phyloP scores from a whole-genome alignment of 192 early-diverging fungal species.

The Funneliformis mosseae region DNA sequence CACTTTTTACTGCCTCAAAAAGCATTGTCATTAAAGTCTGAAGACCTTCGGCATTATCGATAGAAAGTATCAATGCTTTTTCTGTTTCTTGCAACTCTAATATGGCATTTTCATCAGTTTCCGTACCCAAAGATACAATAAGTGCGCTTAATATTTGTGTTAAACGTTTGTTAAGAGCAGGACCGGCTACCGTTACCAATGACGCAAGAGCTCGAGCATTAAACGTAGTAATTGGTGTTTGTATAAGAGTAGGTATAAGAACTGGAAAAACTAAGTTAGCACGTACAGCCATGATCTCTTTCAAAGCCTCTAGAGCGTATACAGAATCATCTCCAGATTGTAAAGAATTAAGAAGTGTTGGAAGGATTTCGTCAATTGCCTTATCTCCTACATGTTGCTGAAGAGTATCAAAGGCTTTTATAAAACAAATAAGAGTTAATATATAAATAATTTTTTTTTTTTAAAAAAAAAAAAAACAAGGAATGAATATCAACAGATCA shows the following conservation, averaged over 20 bases:
- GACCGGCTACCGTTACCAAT: constrained; percentile 88
- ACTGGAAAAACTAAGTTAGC: constrained; percentile 98
- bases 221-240: constrained; percentile 85
- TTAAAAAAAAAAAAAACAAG: neutral
- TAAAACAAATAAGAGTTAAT: constrained; percentile 5
- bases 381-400: constrained; percentile 90
- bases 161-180: constrained; percentile 81
- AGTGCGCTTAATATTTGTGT: constrained; percentile 79
- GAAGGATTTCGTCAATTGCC: constrained; percentile 92
- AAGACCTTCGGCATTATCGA: constrained; percentile 84
- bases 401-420: constrained; percentile 86
- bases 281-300: constrained; percentile 97
- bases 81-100: constrained; percentile 76
- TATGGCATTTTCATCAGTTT: constrained; percentile 63
- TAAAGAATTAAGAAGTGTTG: constrained; percentile 83
- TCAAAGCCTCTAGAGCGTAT: constrained; percentile 91
- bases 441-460: too few relatives aligned
- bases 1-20: constrained; percentile 68
- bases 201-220: constrained; percentile 90
- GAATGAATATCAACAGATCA: neutral
- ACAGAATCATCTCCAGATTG: constrained; percentile 58
- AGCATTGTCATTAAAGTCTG: constrained; percentile 78
- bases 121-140: constrained; percentile 72
- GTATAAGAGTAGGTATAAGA: constrained; percentile 92
- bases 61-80: constrained; percentile 67